Evolutionary conservation across 2,329 filamentous ascomycete species (phyloP).

Genomic region (Trichoderma pleuroti): DNA sequence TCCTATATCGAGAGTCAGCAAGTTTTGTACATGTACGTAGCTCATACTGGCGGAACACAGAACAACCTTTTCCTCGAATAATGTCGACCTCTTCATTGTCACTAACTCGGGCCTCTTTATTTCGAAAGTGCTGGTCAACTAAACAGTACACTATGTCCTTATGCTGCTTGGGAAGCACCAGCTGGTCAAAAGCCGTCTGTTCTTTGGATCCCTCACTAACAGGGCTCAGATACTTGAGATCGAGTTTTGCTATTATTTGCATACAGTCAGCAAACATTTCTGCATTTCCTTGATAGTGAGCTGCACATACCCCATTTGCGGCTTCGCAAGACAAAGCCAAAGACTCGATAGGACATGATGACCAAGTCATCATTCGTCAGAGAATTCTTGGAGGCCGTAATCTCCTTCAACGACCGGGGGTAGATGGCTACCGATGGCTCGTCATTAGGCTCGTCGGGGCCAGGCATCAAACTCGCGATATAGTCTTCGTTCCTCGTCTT

Average conservation of each 20-base stretch:
- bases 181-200: conserved; percentile 26
- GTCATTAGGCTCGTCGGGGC: neutral
- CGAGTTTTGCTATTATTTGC: neutral
- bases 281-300: neutral
- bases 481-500: conserved; percentile 9
- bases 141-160: conserved; percentile 9
- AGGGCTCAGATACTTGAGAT: neutral
- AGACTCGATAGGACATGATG: conserved; percentile 34
- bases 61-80: conserved; percentile 6
- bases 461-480: neutral
- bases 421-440: neutral
- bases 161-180: conserved; percentile 25
- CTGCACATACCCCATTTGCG: conserved; percentile 32
- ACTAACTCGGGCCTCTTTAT: conserved; percentile 22
- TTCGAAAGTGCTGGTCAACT: conserved; percentile 9
- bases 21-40: rapidly evolving
- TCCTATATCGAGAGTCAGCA: conserved; percentile 20
- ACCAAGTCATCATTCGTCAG: conserved; percentile 27
- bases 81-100: conserved; percentile 8
- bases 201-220: neutral
- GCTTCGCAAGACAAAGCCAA: conserved; percentile 33
- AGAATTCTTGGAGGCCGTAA: neutral
- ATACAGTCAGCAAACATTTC: neutral
- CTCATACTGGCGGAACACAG: neutral
- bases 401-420: conserved; percentile 1